Evolutionary conservation across 1,284 basidiomycete species (phyloP).

Genomic region (Cutaneotrichosporon curvatum): DNA sequence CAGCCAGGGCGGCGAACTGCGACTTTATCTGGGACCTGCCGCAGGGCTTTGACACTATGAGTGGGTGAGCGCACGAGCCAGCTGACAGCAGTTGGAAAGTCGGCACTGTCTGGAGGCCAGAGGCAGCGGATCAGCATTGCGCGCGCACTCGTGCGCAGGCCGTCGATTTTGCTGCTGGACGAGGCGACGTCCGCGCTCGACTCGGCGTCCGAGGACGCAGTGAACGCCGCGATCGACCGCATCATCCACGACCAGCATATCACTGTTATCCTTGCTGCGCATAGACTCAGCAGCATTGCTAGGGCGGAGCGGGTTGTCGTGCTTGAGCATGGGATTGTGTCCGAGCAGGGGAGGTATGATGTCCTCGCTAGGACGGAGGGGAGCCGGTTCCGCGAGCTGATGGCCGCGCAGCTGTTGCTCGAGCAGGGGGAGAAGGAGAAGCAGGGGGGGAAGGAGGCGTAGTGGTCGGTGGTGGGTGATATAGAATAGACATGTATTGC

Average conservation of each 20-base stretch:
- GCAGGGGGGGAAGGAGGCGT: no score
- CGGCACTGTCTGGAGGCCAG: constrained; percentile 48
- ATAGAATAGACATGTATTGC: no score
- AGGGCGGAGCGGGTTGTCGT: constrained; percentile 78
- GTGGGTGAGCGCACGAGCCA: constrained; percentile 46
- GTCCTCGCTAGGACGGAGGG: constrained; percentile 57
- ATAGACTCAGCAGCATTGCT: constrained; percentile 75
- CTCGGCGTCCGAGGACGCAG: constrained; percentile 70
- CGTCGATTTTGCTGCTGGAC: constrained; percentile 49
- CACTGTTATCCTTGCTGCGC: constrained; percentile 82
- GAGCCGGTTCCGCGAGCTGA: constrained; percentile 70
- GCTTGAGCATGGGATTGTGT: constrained; percentile 74
- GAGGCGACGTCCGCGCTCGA: constrained; percentile 63
- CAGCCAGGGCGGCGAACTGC: constrained; percentile 85
- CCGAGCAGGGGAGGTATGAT: constrained; percentile 75
- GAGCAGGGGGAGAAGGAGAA: constrained; percentile 19
- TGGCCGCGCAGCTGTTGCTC: constrained; percentile 69
- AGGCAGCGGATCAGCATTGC: constrained; percentile 51
- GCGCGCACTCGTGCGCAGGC: constrained; percentile 48
- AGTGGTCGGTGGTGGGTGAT: no score
- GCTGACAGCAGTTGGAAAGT: constrained; percentile 38
- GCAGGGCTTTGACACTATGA: constrained; percentile 68
- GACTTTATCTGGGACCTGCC: constrained; percentile 92
- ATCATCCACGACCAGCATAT: constrained; percentile 69
- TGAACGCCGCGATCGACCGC: constrained; percentile 85